Conservation (phyloP, 1,139 yeast genomes). For the Scheffersomyces titani region DNA sequence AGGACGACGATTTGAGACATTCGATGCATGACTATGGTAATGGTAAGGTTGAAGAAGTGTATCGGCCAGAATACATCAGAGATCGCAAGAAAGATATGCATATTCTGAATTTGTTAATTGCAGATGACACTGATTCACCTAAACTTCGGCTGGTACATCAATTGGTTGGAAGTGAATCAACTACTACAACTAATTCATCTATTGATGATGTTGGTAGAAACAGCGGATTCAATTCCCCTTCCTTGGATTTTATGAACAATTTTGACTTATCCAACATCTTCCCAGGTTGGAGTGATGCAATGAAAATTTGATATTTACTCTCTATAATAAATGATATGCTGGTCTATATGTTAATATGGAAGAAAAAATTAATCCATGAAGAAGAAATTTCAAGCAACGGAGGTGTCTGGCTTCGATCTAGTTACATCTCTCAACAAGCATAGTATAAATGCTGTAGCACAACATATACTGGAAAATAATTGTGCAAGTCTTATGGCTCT, state of each 20-base stretch:
- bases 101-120: slow-evolving; percentile 15
- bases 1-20: slow-evolving; percentile 23
- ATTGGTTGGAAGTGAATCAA: neutral
- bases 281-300: slow-evolving; percentile 22
- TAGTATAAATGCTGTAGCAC: slow-evolving; percentile 19
- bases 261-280: slow-evolving; percentile 21
- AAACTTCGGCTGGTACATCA: neutral
- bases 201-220: neutral
- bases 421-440: slow-evolving; percentile 11
- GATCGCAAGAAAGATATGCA: slow-evolving; percentile 16
- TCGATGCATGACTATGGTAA: slow-evolving; percentile 30
- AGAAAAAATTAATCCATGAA: too few relatives aligned
- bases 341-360: neutral
- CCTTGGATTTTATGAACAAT: slow-evolving; percentile 20
- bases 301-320: neutral
- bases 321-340: neutral
- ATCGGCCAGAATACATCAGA: slow-evolving; percentile 14
- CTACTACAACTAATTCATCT: neutral
- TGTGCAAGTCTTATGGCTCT: slow-evolving; percentile 23
- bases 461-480: slow-evolving; percentile 17
- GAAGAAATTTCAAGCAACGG: neutral
- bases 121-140: slow-evolving; percentile 7
- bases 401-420: neutral
- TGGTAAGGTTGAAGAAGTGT: slow-evolving; percentile 22
- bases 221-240: slow-evolving; percentile 12